Evolutionary conservation across 139 green algal species (phyloP), one percentile per base, ranked within the genome.

Genomic region (Chlamydomonas sp.): DNA sequence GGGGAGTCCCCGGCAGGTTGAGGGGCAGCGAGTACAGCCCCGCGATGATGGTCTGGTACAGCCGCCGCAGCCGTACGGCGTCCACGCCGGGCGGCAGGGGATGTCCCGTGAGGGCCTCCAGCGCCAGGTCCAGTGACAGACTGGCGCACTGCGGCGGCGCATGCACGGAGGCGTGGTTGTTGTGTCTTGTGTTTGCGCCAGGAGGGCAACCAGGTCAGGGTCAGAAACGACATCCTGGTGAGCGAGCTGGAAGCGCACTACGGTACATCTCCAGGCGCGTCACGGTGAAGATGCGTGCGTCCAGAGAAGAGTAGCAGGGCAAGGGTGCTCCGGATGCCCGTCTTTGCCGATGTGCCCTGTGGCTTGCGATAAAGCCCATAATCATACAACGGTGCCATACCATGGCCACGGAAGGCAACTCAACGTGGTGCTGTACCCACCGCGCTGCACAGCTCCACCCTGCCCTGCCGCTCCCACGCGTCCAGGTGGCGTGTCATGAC

Each of bases 401-500:
- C 77, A 57, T 12, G 5, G 3, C 59, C 20, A 16, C 59, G 60
- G 60, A 4, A 15, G 18, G 18, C 60, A 78, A 6, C 73, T 31
- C 73, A 63, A 6, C 31, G 31, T 49, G 31, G 6, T 60, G 31
- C 49, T 12, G 1, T 14, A 8, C 76, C 20, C 20, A 83, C 78
- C 78, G 78, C 78, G 4, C 61, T 7, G 9, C 5, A 31, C 78
- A 83, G 78, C 78, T 74, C 2, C 31, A 83, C 63, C 5, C 78
- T 62, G 61, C 78, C 78, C 2, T 12, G 61, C 61, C 3, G 61
- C 63, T 61, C 78, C 78, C 78, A 83, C 63, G 62, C 31, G 78
- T 83, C 78, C 63, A 83, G 63, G 62, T 83, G 78, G 61, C 78
- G 78, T 1, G 12, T 14, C 63, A 83, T 60, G 63, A 83, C 78